A percentile compares a stretch with the other conserved stretches of the same genome.
These are phyloP conservation scores for Volvox reticuliferus DNA, from an alignment of 139 green algal species.

Conservation along the genomic window DNA sequence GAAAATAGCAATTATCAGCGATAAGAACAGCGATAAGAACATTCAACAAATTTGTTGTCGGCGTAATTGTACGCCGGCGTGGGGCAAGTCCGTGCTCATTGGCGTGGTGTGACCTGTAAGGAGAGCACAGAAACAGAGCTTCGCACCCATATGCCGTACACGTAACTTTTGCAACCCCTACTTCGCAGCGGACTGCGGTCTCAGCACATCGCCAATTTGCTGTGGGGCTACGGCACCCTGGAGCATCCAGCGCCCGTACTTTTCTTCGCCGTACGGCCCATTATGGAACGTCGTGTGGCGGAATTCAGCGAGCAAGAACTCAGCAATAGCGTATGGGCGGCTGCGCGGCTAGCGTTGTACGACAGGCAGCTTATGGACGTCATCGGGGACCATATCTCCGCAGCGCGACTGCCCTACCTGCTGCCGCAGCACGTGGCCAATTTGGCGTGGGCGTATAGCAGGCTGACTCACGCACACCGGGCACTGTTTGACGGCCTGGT, in stretches of 20 bases:
- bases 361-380: constrained; percentile 59
- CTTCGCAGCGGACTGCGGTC: constrained; percentile 40
- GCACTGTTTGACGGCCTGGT: constrained; percentile 28
- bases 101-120: no score
- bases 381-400: constrained; percentile 29
- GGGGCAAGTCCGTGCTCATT: no score
- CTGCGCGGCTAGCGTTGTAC: constrained; percentile 63
- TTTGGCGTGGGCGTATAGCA: constrained; percentile 41
- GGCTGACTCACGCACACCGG: constrained; percentile 37
- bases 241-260: constrained; percentile 1
- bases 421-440: constrained; percentile 55
- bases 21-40: neutral
- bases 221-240: constrained; percentile 49
- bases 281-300: neutral
- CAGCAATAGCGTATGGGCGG: constrained; percentile 64
- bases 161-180: neutral
- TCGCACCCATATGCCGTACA: no score
- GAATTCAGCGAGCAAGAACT: constrained; percentile 35
- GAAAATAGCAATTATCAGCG: no score
- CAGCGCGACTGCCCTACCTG: neutral
- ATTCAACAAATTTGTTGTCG: neutral
- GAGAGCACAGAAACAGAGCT: no score
- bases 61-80: neutral
- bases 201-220: constrained; percentile 60
- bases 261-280: neutral